phyloP scores from a whole-genome alignment of 306 rosid genomes.

The Castanospermum australe region DNA sequence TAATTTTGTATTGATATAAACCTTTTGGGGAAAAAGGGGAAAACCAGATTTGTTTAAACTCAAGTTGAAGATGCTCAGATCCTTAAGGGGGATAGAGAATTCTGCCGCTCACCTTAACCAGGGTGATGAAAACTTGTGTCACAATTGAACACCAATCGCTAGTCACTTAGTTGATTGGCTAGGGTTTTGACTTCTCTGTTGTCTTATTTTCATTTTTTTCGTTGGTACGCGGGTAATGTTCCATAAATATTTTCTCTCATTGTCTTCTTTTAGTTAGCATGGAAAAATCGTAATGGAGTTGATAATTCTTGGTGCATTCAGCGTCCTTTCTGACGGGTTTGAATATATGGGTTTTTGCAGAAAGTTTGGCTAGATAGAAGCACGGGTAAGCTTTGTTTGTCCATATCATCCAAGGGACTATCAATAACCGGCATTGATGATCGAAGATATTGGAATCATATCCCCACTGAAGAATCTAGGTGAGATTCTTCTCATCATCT shows the following conservation, averaged over 20 bases:
- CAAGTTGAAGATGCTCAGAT: not conserved
- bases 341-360: slow-evolving; percentile 42
- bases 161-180: not conserved
- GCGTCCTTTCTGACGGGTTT: slow-evolving; percentile 5
- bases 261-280: not conserved
- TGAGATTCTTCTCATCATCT: slow-evolving; percentile 27
- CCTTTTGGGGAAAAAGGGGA: not conserved
- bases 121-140: too few species aligned
- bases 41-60: not conserved
- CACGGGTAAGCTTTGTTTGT: slow-evolving; percentile 60
- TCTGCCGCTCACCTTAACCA: too few species aligned
- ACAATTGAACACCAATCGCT: not conserved
- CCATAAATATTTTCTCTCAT: not conserved
- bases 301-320: not conserved
- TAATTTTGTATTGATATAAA: not conserved
- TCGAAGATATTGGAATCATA: slow-evolving; percentile 59
- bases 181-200: not conserved
- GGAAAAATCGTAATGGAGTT: not conserved
- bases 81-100: too few species aligned
- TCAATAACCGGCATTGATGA: slow-evolving; percentile 74
- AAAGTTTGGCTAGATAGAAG: slow-evolving; percentile 71
- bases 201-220: not conserved
- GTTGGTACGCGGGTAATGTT: not conserved
- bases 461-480: slow-evolving; percentile 65
- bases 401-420: slow-evolving; percentile 64